phyloP scores from a whole-genome alignment of 352 stramenopile genomes.

The Aphanomyces euteiches region DNA sequence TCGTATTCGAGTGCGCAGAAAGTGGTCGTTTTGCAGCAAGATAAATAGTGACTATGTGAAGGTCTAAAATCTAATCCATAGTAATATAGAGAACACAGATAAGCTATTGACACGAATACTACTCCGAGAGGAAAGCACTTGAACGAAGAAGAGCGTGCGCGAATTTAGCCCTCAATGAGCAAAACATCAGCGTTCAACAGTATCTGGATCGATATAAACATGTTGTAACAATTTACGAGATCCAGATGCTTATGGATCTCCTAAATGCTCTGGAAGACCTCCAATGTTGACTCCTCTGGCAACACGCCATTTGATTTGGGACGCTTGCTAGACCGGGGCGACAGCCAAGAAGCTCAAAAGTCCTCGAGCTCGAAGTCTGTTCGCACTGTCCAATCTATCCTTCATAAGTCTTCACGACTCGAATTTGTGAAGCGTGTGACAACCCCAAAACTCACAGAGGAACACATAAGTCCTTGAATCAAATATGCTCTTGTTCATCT shows the following conservation, averaged over 20 bases:
- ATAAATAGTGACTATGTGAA: too few relatives aligned
- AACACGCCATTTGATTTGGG: not conserved
- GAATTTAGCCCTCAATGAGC: too few relatives aligned
- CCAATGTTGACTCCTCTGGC: not conserved
- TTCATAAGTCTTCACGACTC: not conserved
- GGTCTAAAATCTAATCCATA: too few relatives aligned
- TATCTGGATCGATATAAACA: not conserved
- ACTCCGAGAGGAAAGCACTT: too few relatives aligned
- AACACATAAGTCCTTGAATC: not conserved
- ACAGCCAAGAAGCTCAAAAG: not conserved
- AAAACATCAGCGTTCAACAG: too few relatives aligned
- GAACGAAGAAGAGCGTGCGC: too few relatives aligned
- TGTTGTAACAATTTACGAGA: not conserved
- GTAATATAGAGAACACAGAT: too few relatives aligned
- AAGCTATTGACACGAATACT: too few relatives aligned
- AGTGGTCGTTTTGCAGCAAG: too few relatives aligned
- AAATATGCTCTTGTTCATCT: not conserved
- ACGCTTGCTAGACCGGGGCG: constrained; percentile 7
- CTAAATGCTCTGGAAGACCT: not conserved
- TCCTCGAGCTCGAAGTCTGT: not conserved
- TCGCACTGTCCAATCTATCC: not conserved
- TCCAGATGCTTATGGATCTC: not conserved
- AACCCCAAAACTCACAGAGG: not conserved
- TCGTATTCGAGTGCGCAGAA: too few relatives aligned
- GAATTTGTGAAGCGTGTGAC: not conserved